phyloP scores from a whole-genome alignment of 441 rosid genomes.

The Jatropha multifida region DNA sequence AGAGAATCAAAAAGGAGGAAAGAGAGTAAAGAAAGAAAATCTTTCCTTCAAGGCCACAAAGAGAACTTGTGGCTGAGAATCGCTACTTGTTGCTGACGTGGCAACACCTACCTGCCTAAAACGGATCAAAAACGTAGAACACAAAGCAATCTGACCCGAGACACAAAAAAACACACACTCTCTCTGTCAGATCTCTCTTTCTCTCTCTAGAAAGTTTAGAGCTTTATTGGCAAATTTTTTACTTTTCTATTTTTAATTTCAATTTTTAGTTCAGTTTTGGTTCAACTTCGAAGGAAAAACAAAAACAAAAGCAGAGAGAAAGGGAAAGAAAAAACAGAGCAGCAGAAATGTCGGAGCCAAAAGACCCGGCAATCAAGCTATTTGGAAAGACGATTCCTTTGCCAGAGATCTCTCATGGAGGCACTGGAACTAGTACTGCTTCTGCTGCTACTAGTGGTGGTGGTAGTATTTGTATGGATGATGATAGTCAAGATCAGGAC shows the following conservation, averaged over 20 bases:
- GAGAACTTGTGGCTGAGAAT: conserved; percentile 70
- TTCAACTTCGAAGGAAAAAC: neutral
- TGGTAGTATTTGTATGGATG: conserved; percentile 12
- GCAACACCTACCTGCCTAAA: conserved; percentile 31
- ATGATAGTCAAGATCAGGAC: conserved; percentile 38
- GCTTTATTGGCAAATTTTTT: conserved; percentile 19
- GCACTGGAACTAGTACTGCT: conserved; percentile 17
- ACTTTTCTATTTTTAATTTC: neutral
- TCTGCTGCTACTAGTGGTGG: conserved; percentile 14
- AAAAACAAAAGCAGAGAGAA: neutral
- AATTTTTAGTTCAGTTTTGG: conserved; percentile 1
- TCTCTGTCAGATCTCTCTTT: conserved; percentile 38
- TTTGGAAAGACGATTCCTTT: conserved; percentile 66
- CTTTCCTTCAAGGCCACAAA: conserved; percentile 60
- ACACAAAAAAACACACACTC: neutral
- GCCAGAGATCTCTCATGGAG: conserved; percentile 37
- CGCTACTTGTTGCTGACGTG: conserved; percentile 51
- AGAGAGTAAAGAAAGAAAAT: conserved; percentile 14
- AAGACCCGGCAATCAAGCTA: conserved; percentile 61
- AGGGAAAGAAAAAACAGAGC: neutral
- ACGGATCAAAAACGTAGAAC: conserved; percentile 50
- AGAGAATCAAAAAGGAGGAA: conserved; percentile 27
- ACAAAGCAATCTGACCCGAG: conserved; percentile 22
- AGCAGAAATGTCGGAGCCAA: conserved; percentile 33
- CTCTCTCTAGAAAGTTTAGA: conserved; percentile 28